phyloP scores from a whole-genome alignment of 2,329 filamentous ascomycete species.

The Drechslerella dactyloides region DNA sequence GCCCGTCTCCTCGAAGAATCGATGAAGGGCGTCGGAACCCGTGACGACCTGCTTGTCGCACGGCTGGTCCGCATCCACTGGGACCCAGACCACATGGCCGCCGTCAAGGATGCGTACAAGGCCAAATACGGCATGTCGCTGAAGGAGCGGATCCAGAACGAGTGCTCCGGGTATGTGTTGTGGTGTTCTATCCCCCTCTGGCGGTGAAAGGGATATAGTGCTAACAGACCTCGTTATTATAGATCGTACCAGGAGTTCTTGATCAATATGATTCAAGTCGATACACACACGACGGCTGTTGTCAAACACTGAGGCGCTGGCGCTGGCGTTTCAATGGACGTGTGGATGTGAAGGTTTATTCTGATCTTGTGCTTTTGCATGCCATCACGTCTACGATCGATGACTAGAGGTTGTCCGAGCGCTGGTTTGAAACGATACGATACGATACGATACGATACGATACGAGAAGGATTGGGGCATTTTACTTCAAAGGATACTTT shows the following conservation, averaged over 20 bases:
- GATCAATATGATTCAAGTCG: constrained; percentile 44
- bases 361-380: too few species aligned
- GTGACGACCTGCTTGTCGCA: constrained; percentile 78
- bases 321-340: too few species aligned
- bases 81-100: constrained; percentile 81
- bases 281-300: constrained; percentile 44
- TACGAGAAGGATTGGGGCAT: not conserved
- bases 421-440: not conserved
- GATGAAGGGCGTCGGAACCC: constrained; percentile 63
- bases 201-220: not conserved
- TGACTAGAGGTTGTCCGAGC: not conserved
- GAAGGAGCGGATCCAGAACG: constrained; percentile 70
- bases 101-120: constrained; percentile 79
- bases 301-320: constrained; percentile 22
- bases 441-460: not conserved
- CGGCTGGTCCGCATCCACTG: constrained; percentile 89
- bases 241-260: constrained; percentile 46
- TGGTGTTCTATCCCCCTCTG: not conserved
- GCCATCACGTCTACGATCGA: too few species aligned
- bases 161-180: constrained; percentile 39
- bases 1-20: constrained; percentile 90
- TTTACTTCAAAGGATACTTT: not conserved
- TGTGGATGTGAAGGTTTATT: too few species aligned
- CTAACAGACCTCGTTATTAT: not conserved
- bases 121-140: constrained; percentile 77